phyloP scores from a whole-genome alignment of 163 green algal genomes.

The Scenedesmus sp. region DNA sequence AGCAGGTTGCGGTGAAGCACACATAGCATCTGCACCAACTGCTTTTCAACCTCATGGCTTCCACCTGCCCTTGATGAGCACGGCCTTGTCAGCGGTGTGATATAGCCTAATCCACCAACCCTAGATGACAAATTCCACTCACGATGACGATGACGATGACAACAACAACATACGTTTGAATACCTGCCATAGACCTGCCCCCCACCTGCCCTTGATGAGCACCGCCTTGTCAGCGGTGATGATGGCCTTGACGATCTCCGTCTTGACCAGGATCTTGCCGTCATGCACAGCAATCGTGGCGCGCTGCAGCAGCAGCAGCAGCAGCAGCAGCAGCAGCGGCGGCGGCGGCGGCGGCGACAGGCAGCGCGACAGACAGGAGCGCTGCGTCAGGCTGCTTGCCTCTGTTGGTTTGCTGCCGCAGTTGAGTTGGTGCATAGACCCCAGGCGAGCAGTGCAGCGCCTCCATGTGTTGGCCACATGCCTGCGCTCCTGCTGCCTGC shows the following conservation, averaged over 20 bases:
- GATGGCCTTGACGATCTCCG: slow-evolving; percentile 60
- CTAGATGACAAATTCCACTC: too few relatives aligned
- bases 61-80: slow-evolving; percentile 48
- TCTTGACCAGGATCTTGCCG: slow-evolving; percentile 59
- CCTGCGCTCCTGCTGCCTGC: neutral
- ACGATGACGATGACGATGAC: too few relatives aligned
- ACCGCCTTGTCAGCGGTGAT: slow-evolving; percentile 57
- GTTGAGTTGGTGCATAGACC: too few relatives aligned
- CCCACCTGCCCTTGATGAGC: slow-evolving; percentile 55
- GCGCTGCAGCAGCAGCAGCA: slow-evolving; percentile 50
- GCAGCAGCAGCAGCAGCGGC: neutral
- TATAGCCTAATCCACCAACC: neutral
- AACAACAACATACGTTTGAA: too few relatives aligned
- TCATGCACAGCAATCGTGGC: slow-evolving; percentile 61
- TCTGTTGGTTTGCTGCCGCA: neutral
- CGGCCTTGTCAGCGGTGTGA: slow-evolving; percentile 33
- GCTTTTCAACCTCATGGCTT: neutral
- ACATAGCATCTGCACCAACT: too few relatives aligned
- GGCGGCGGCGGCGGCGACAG: neutral
- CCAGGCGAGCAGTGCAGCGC: too few relatives aligned
- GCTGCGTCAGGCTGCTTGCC: neutral
- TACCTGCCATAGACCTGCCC: too few relatives aligned
- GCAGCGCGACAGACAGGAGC: neutral
- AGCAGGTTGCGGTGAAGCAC: too few relatives aligned
- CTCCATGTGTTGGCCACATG: neutral